Base-by-base conservation (phyloP, 768 basidiomycete species). In the Phallus indusiatus region DNA sequence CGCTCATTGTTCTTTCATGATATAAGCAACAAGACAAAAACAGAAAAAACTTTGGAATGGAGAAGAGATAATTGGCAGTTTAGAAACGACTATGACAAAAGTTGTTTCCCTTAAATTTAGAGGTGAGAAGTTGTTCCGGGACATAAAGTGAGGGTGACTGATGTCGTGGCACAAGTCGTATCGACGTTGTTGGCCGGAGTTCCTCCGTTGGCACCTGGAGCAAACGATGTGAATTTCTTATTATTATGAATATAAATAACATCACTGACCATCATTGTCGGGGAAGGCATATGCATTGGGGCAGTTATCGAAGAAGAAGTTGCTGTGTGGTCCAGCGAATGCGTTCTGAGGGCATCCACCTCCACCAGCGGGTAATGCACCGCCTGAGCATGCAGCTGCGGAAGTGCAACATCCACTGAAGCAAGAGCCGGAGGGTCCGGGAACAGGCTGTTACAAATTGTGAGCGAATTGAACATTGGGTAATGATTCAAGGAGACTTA, bases 261-360 rank as follows among this genome's bases (percentile, higher is more conserved):
- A 33, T 12, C 5, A 6, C 6, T 42, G 14, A 55, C 54, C 54
- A 33, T 55, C 54, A 20, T 55, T 55, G 54, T 42, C 33, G 11
- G 54, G 54, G 54, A 55, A 55, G 14, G 54, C 54, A 55, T 55
- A 55, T 18, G 54, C 54, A 21, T 55, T 55, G 12, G 33, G 54
- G 37, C 54, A 55, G 20, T 46, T 55, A 20, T 55, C 28, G 35
- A 42, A 55, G 28, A n/a, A 55, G 37, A 55, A 55, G 18, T 17
- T 16, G 21, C 35, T 42, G 54, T 55, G 33, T 17, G 54, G 54
- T 17, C 54, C 54, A 46, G 54, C 35, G 18, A 36, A 36, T n/a
- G 35, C 54, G 28, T 55, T 55, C 33, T 55, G 36, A 12, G 37
- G 35, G 20, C 54, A 55, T 18, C 54, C 54, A 42, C 54, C 54